Base-by-base conservation (phyloP, 768 basidiomycete species). In the Boletus rubescentipes region DNA sequence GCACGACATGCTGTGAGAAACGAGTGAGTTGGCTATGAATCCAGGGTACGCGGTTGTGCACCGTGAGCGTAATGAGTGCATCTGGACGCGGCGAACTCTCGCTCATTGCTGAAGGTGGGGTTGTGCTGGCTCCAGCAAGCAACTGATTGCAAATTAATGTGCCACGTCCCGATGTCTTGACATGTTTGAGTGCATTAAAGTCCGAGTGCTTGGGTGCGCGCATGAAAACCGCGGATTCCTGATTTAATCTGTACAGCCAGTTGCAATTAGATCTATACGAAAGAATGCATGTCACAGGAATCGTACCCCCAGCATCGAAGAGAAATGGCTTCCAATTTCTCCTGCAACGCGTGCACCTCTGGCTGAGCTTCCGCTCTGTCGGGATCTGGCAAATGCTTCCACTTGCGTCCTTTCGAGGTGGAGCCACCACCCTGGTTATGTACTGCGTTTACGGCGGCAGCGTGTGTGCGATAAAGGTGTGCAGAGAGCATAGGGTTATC, bases 291-390 rank as follows among this genome's bases (percentile, higher is more conserved):
- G 29, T 5, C 7, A 29, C 9, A 21, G 16, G 37, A 42, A 14
- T 70, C 85, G 56, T 61, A 89, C 88, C 76, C 77, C 81, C 84
- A 89, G 59, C 83, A 79, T 37, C 71, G 76, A 20, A 91, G 74
- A 38, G 78, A 66, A 15, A 84, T 69, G 4, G 62, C 59, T 11
- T 83, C 81, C n/a, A 91, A 64, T 18, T 72, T 72, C 41, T 74
- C 69, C 61, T 84, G 79, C 5, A 91, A 61, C 2, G 65, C 65
- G 1, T 68, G 61, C 1, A 85, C 77, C 26, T 85, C 82, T 8
- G 76, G 68, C 5, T 71, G 65, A 41, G 78, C 73, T n/a, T 73
- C 54, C 8, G 45, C 49, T 1, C 50, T 45, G 23, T 67, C 63
- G 1, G 58, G 53, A 18, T 61, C 57, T 0, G 58, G 54, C 9